Conservation (phyloP, 2,329 filamentous ascomycete genomes). For the Plenodomus lindquistii region DNA sequence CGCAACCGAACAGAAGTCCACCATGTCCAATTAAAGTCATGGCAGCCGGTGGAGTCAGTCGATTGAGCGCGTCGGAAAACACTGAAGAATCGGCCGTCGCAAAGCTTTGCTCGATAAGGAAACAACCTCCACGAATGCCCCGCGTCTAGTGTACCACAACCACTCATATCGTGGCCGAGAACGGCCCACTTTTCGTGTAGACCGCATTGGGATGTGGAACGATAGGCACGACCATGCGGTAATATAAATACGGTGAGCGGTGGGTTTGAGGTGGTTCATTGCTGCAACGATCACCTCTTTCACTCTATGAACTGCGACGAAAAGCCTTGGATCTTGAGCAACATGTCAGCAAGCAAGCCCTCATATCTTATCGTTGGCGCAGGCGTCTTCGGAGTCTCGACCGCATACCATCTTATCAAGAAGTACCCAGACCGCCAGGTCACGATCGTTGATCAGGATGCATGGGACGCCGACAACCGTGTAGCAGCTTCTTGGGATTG, state of each 20-base stretch:
- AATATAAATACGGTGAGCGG: slow-evolving; percentile 20
- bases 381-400: slow-evolving; percentile 44
- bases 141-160: slow-evolving; percentile 24
- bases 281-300: slow-evolving; percentile 9
- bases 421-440: slow-evolving; percentile 47
- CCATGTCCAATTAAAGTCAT: slow-evolving; percentile 29
- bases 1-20: slow-evolving; percentile 1
- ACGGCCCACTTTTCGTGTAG: slow-evolving; percentile 18
- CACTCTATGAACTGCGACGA: slow-evolving; percentile 17
- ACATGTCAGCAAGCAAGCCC: slow-evolving; percentile 34
- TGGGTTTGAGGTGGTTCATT: slow-evolving; percentile 6
- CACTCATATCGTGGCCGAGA: slow-evolving; percentile 22
- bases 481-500: slow-evolving; percentile 71
- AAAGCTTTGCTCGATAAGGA: slow-evolving; percentile 33
- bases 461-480: slow-evolving; percentile 36
- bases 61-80: slow-evolving; percentile 23
- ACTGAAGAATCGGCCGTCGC: slow-evolving; percentile 19
- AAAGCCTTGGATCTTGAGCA: slow-evolving; percentile 17
- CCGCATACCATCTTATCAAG: slow-evolving; percentile 46
- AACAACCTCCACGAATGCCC: slow-evolving; percentile 33
- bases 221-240: slow-evolving; percentile 10
- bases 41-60: slow-evolving; percentile 22
- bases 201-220: slow-evolving; percentile 7
- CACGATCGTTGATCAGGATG: slow-evolving; percentile 46
- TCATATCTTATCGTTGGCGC: slow-evolving; percentile 43